Percentiles rank a stretch among this genome's conserved stretches.
phyloP scores from a whole-genome alignment of 2,329 filamentous ascomycete species.

The Alternaria incomplexa region DNA sequence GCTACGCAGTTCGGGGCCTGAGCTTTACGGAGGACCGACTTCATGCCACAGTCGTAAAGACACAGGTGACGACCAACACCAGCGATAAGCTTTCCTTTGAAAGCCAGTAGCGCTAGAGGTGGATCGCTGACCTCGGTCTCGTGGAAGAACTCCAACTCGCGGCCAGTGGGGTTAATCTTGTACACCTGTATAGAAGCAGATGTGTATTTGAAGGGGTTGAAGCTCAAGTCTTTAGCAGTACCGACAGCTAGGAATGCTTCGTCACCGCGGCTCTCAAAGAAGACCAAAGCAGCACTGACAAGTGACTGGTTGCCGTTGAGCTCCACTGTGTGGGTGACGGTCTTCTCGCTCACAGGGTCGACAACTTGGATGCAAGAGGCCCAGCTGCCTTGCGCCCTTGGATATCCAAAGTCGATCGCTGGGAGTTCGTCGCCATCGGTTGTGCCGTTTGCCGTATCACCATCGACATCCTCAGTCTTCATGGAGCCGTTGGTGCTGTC shows the following conservation, averaged over 20 bases:
- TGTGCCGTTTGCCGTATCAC: constrained; percentile 21
- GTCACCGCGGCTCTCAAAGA: constrained; percentile 82
- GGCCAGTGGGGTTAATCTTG: constrained; percentile 85
- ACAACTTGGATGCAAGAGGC: constrained; percentile 93
- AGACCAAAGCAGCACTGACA: constrained; percentile 81
- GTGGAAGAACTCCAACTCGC: constrained; percentile 90
- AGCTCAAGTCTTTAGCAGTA: constrained; percentile 86
- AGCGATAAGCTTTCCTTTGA: constrained; percentile 88
- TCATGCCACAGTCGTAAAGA: constrained; percentile 92
- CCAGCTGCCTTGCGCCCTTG: constrained; percentile 84
- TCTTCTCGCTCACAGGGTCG: constrained; percentile 75
- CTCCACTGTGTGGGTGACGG: constrained; percentile 78
- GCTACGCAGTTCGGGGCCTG: constrained; percentile 75
- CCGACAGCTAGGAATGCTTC: constrained; percentile 93
- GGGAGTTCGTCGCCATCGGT: constrained; percentile 63
- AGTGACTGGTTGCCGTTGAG: constrained; percentile 90
- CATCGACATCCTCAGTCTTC: constrained; percentile 23
- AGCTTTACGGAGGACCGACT: constrained; percentile 88
- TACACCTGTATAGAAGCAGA: constrained; percentile 92
- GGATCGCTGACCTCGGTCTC: constrained; percentile 93
- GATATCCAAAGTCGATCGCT: constrained; percentile 86
- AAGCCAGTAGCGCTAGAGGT: constrained; percentile 85
- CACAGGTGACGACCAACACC: constrained; percentile 83
- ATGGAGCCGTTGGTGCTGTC: constrained; percentile 50
- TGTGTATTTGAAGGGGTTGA: constrained; percentile 72